Evolutionary conservation across 306 rosid genomes (phyloP).

Genomic region (Glycine tomentella): DNA sequence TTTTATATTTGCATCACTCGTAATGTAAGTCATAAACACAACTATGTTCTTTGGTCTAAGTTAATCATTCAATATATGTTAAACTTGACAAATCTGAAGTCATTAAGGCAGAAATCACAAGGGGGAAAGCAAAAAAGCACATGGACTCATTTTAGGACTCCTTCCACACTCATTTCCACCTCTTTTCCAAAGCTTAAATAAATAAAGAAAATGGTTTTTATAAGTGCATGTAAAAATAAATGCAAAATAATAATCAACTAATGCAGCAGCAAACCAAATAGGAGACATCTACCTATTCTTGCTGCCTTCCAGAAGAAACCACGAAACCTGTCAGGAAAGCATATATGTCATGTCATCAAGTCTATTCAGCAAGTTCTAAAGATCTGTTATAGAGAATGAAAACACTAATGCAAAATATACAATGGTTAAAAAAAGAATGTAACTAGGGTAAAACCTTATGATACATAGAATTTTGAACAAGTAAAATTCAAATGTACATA

Average conservation of each 20-base stretch:
- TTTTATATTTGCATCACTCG: constrained; percentile 16
- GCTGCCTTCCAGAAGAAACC: constrained; percentile 88
- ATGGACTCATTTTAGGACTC: neutral
- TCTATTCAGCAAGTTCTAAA: constrained; percentile 27
- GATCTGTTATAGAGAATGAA: neutral
- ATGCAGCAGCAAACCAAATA: constrained; percentile 22
- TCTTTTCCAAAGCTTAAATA: constrained; percentile 3
- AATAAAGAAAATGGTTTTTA: neutral
- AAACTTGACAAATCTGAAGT: constrained; percentile 3
- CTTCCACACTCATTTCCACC: constrained; percentile 11
- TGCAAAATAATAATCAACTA: neutral
- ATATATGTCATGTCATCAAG: constrained; percentile 33
- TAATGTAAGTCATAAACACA: constrained; percentile 24
- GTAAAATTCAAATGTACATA: constrained; percentile 27
- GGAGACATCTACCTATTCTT: constrained; percentile 59
- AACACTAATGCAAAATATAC: constrained; percentile 26
- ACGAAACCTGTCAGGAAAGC: constrained; percentile 61
- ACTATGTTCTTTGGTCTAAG: constrained; percentile 13
- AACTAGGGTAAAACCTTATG: constrained; percentile 6
- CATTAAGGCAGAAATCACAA: constrained; percentile 8
- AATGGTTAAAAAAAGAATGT: constrained; percentile 4
- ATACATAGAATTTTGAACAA: neutral
- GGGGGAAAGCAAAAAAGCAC: constrained; percentile 13
- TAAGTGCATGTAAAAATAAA: neutral
- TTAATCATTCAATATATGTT: constrained; percentile 4